Evolutionary conservation across 164 flowering plant genomes (phyloP).

Genomic region (Amborella trichopoda): DNA sequence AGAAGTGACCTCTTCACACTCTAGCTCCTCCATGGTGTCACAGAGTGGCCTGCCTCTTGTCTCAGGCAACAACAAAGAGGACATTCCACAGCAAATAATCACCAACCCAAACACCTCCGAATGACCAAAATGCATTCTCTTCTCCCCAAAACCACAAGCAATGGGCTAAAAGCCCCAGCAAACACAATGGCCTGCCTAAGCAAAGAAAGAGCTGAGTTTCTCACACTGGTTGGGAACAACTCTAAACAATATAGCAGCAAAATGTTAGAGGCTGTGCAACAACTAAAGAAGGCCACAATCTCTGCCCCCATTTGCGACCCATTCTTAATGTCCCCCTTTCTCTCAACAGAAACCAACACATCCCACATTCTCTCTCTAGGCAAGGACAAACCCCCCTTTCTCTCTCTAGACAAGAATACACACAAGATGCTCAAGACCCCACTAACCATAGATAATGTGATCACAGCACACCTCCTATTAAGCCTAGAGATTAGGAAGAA

Average conservation of each 20-base stretch:
- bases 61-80: constrained; percentile 48
- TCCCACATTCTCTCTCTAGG: neutral
- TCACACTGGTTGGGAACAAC: constrained; percentile 75
- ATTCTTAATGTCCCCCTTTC: neutral
- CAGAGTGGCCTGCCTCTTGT: constrained; percentile 36
- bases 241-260: constrained; percentile 46
- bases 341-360: neutral
- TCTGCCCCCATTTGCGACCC: constrained; percentile 34
- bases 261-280: constrained; percentile 32
- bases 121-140: constrained; percentile 8
- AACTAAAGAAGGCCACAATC: constrained; percentile 43
- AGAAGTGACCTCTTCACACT: constrained; percentile 16
- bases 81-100: constrained; percentile 35
- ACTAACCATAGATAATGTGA: constrained; percentile 22
- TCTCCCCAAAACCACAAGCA: constrained; percentile 41
- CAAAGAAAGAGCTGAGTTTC: constrained; percentile 74
- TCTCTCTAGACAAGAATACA: too few relatives aligned
- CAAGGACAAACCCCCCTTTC: neutral
- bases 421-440: constrained; percentile 32
- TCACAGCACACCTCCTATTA: constrained; percentile 20
- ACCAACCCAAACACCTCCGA: constrained; percentile 47
- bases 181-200: constrained; percentile 49
- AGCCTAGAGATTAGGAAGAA: constrained; percentile 26
- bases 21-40: constrained; percentile 75
- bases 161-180: constrained; percentile 50